Evolutionary conservation across 345 rosid species (phyloP).

Genomic region (Atalantia buxifolia): DNA sequence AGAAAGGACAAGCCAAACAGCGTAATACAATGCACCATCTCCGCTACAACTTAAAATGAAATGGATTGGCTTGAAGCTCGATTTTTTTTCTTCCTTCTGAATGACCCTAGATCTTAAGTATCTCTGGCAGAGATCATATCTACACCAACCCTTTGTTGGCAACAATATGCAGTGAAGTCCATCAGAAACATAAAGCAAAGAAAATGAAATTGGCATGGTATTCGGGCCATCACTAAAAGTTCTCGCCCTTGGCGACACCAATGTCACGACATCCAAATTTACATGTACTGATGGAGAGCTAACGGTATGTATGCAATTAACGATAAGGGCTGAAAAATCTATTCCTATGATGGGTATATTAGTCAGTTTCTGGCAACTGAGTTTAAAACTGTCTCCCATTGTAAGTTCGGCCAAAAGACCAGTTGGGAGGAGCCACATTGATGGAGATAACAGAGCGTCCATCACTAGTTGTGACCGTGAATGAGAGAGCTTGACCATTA

Average conservation of each 20-base stretch:
- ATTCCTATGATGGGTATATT: not conserved
- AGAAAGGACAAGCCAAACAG: not conserved
- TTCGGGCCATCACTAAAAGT: constrained; percentile 1
- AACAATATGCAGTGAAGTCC: not conserved
- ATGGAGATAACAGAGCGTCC: constrained; percentile 18
- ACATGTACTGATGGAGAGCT: not conserved
- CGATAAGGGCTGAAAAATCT: not conserved
- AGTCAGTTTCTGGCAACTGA: not conserved
- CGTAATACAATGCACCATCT: not conserved
- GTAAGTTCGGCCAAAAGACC: constrained; percentile 24
- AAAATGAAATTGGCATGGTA: not conserved
- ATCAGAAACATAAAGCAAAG: not conserved
- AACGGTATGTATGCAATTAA: not conserved
- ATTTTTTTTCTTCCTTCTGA: not conserved
- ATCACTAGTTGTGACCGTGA: constrained; percentile 21
- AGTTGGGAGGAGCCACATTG: constrained; percentile 27
- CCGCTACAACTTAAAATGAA: not conserved
- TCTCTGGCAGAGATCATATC: not conserved
- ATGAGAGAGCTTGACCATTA: constrained; percentile 26
- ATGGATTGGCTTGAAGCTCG: not conserved
- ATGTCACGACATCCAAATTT: not conserved
- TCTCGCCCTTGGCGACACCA: not conserved
- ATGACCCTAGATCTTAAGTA: not conserved
- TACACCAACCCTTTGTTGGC: not conserved
- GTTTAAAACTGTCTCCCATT: constrained; percentile 17